phyloP scores from a whole-genome alignment of 2,329 filamentous ascomycete species.

The Aureobasidium uvarum region DNA sequence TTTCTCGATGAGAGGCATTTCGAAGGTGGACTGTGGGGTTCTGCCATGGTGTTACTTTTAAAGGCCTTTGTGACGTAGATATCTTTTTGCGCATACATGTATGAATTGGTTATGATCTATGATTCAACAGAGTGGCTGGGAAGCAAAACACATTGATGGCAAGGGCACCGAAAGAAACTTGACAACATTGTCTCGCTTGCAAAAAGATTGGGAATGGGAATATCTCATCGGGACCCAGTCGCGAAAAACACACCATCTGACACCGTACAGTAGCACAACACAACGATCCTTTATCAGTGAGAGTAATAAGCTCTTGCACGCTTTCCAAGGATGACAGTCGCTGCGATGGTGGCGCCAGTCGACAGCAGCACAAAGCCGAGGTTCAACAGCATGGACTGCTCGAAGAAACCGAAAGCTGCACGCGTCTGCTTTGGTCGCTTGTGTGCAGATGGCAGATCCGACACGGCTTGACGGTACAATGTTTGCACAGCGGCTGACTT shows the following conservation, averaged over 20 bases:
- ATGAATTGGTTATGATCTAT: too few relatives aligned
- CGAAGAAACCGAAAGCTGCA: slow-evolving; percentile 41
- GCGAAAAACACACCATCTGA: neutral
- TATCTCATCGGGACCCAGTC: neutral
- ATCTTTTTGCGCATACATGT: neutral
- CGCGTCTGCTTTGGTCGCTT: slow-evolving; percentile 38
- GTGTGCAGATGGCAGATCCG: slow-evolving; percentile 32
- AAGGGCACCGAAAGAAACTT: neutral
- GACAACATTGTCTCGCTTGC: slow-evolving; percentile 11
- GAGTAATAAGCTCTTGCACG: slow-evolving; percentile 16
- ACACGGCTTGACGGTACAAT: slow-evolving; percentile 31
- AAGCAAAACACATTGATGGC: slow-evolving; percentile 16
- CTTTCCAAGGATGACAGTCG: slow-evolving; percentile 18
- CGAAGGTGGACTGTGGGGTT: neutral
- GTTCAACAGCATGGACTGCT: slow-evolving; percentile 42
- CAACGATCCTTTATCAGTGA: neutral
- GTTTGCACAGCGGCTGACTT: slow-evolving; percentile 28
- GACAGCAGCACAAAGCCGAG: slow-evolving; percentile 36
- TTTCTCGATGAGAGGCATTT: slow-evolving; percentile 19
- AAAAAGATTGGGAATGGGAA: slow-evolving; percentile 13
- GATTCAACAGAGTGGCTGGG: neutral
- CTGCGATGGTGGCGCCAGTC: slow-evolving; percentile 7
- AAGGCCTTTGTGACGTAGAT: too few relatives aligned
- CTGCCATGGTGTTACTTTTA: neutral
- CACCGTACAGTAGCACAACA: neutral